Conservation (phyloP, 345 rosid genomes). For the Cardamine occulta region DNA sequence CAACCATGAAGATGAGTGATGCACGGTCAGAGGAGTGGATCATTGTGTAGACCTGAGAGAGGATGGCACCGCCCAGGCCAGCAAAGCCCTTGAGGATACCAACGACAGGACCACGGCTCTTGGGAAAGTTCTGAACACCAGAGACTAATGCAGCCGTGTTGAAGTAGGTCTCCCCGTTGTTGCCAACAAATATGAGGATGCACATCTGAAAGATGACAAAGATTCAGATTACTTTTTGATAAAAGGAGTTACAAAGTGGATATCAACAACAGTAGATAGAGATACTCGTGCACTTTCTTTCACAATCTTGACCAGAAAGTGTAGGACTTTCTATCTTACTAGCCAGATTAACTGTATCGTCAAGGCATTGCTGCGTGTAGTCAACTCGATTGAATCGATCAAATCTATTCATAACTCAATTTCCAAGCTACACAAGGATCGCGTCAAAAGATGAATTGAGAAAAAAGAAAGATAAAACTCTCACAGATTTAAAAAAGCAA, state of each 20-base stretch:
- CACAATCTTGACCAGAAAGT: slow-evolving; percentile 33
- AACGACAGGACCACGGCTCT: slow-evolving; percentile 89
- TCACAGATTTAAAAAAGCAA: slow-evolving; percentile 9
- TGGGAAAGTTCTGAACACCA: slow-evolving; percentile 89
- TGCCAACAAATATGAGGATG: slow-evolving; percentile 77
- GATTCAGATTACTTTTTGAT: slow-evolving; percentile 34
- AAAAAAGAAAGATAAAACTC: background rate
- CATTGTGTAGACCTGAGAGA: slow-evolving; percentile 75
- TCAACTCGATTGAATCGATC: slow-evolving; percentile 6
- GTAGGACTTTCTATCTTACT: background rate
- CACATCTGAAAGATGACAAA: slow-evolving; percentile 68
- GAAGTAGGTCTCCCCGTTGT: slow-evolving; percentile 94
- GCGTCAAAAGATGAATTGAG: background rate
- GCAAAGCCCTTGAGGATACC: slow-evolving; percentile 94
- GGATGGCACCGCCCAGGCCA: slow-evolving; percentile 83
- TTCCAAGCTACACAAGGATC: background rate
- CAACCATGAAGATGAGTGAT: slow-evolving; percentile 87
- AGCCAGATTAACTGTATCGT: background rate
- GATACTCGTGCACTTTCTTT: background rate
- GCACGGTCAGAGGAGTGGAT: slow-evolving; percentile 77
- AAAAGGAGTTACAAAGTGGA: background rate
- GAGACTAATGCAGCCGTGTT: slow-evolving; percentile 85
- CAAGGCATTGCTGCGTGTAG: background rate
- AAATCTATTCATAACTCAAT: background rate
- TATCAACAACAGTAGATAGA: background rate